Conservation (phyloP, 2,329 filamentous ascomycete genomes). For the Thelonectria discophora region DNA sequence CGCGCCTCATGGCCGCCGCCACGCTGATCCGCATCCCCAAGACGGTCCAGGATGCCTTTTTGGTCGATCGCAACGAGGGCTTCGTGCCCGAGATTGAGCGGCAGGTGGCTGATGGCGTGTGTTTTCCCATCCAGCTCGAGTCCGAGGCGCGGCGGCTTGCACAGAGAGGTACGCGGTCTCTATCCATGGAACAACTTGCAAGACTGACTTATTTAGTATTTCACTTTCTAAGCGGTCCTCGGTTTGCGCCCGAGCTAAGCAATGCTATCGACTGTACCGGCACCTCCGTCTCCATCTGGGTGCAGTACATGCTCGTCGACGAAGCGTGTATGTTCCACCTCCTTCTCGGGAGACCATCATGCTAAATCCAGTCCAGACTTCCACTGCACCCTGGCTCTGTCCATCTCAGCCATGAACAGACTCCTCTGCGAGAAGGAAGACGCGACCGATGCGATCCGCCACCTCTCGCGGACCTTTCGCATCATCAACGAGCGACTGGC, state of each 20-base stretch:
- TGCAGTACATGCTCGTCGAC: conserved; percentile 24
- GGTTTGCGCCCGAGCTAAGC: conserved; percentile 16
- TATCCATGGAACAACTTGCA: too few species aligned
- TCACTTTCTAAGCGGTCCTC: conserved; percentile 17
- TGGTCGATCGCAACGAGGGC: background rate
- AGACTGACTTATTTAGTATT: conserved; percentile 6
- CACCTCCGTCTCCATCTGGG: conserved; percentile 17
- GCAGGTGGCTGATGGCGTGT: conserved; percentile 13
- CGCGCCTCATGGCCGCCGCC: background rate
- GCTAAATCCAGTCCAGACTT: conserved; percentile 11
- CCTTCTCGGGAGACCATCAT: too few species aligned
- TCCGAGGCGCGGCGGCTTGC: conserved; percentile 11
- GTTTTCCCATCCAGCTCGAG: conserved; percentile 12
- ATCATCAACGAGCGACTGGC: conserved; percentile 22
- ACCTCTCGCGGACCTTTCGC: conserved; percentile 19
- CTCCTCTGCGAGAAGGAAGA: conserved; percentile 9
- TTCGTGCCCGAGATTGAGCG: conserved; percentile 6
- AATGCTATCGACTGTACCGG: conserved; percentile 1
- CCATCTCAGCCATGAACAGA: conserved; percentile 11
- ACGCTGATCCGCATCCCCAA: background rate
- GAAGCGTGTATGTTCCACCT: conserved; percentile 23
- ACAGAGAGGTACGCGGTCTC: conserved; percentile 13
- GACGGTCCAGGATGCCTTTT: background rate
- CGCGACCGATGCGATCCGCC: conserved; percentile 5
- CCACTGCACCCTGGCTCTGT: conserved; percentile 21